phyloP scores from a whole-genome alignment of 306 rosid species.

The Benincasa hispida region DNA sequence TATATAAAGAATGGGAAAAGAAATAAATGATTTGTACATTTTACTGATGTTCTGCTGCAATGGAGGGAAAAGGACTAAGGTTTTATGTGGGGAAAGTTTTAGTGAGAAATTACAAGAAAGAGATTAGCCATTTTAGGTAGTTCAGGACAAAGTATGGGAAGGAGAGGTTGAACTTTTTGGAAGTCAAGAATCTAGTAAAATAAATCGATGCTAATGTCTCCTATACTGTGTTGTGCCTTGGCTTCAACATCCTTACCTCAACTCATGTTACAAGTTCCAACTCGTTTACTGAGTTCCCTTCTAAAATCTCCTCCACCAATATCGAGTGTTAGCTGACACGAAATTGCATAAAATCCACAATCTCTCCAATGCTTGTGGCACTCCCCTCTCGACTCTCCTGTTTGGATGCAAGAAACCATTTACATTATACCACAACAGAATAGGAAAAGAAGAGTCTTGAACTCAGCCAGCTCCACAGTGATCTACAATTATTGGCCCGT shows the following conservation, averaged over 20 bases:
- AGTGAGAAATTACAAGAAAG: not conserved
- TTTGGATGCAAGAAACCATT: not conserved
- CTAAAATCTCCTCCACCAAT: not conserved
- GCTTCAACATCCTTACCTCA: not conserved
- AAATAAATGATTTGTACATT: not conserved
- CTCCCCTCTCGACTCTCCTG: not conserved
- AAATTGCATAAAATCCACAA: not conserved
- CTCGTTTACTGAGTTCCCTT: not conserved
- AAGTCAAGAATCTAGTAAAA: not conserved
- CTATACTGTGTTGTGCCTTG: not conserved
- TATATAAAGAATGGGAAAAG: not conserved
- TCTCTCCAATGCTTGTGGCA: not conserved
- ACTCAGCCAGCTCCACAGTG: not conserved
- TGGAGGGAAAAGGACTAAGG: not conserved
- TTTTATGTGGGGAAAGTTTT: not conserved
- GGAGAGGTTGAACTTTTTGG: not conserved
- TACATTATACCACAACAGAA: not conserved
- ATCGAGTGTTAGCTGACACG: too few species aligned
- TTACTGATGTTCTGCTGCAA: not conserved
- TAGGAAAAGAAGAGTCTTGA: not conserved
- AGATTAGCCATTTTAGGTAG: not conserved
- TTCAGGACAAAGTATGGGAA: not conserved
- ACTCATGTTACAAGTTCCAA: not conserved
- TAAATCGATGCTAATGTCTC: not conserved
- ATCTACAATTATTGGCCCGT: not conserved